These are phyloP conservation scores for Termitomyces sp. DNA, from an alignment of 768 basidiomycete genomes.

Conservation along the genomic window DNA sequence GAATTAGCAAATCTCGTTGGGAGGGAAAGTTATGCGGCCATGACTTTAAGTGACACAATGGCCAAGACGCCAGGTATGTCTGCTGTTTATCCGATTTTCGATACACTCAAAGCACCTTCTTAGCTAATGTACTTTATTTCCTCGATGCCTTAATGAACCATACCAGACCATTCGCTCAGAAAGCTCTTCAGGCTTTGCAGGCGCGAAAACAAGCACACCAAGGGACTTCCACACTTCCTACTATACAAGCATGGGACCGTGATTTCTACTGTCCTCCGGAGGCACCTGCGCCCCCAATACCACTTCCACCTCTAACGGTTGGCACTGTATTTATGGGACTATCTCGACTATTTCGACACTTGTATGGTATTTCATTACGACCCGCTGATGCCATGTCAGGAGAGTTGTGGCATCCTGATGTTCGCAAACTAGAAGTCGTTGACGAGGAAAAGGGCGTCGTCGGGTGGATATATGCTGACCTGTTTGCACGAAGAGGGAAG, in stretches of 20 bases:
- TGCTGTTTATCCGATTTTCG: neutral
- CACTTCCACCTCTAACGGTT: constrained; percentile 72
- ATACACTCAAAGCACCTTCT: neutral
- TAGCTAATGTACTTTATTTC: constrained; percentile 86
- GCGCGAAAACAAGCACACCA: constrained; percentile 75
- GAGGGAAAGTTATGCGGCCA: constrained; percentile 78
- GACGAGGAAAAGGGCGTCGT: constrained; percentile 84
- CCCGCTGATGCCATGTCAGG: constrained; percentile 64
- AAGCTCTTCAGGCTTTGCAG: constrained; percentile 64
- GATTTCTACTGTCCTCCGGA: constrained; percentile 88
- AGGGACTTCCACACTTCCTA: constrained; percentile 47
- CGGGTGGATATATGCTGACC: constrained; percentile 93
- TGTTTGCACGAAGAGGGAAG: constrained; percentile 83
- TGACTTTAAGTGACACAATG: constrained; percentile 94
- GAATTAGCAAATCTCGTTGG: constrained; percentile 85
- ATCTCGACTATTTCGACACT: constrained; percentile 77
- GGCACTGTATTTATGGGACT: constrained; percentile 86
- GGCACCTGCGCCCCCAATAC: constrained; percentile 66
- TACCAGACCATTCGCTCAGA: constrained; percentile 71
- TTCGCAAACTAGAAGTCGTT: constrained; percentile 89
- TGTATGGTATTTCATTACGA: constrained; percentile 85
- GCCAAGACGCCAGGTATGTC: constrained; percentile 82
- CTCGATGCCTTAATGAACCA: constrained; percentile 76
- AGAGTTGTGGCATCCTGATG: constrained; percentile 86
- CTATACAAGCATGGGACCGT: constrained; percentile 93